phyloP scores from a whole-genome alignment of 768 basidiomycete genomes.

The Suillus discolor region DNA sequence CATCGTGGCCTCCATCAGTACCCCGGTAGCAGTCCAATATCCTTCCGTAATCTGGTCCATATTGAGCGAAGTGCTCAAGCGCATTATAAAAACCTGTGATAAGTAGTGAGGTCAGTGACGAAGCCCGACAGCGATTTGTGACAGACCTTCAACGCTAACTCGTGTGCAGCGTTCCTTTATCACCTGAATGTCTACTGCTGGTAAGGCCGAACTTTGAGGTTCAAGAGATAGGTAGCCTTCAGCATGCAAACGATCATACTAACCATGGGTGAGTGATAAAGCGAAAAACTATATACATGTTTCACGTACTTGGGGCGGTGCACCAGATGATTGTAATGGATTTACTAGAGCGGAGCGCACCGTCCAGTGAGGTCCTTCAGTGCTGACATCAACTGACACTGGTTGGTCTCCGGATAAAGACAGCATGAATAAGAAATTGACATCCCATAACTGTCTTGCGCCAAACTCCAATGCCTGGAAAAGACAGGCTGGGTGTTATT shows the following conservation, averaged over 20 bases:
- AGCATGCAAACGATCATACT: slow-evolving; percentile 6
- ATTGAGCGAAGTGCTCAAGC: slow-evolving; percentile 34
- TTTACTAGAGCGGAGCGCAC: background rate
- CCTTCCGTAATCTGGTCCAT: slow-evolving; percentile 35
- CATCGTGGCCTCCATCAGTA: background rate
- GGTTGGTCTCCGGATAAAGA: slow-evolving; percentile 6
- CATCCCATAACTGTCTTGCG: slow-evolving; percentile 4
- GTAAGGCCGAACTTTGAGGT: background rate
- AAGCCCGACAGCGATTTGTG: background rate
- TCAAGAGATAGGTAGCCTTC: slow-evolving; percentile 9
- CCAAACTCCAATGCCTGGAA: slow-evolving; percentile 9
- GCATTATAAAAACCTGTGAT: slow-evolving; percentile 27
- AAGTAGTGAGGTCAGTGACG: background rate
- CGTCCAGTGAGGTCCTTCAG: background rate
- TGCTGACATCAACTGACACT: background rate
- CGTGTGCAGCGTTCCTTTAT: slow-evolving; percentile 2
- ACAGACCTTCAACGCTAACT: background rate
- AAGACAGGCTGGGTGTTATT: too few relatives aligned
- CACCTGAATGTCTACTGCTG: background rate
- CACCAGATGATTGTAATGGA: background rate
- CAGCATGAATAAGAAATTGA: slow-evolving; percentile 4
- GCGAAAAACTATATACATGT: background rate
- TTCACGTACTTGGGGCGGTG: background rate
- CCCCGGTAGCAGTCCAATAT: slow-evolving; percentile 13
- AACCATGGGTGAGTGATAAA: background rate